Percentiles rank a stretch among this genome's conserved stretches.
These are phyloP conservation scores for Gliomastix tumulicola DNA, from an alignment of 2,329 filamentous ascomycete genomes.

Conservation along the genomic window DNA sequence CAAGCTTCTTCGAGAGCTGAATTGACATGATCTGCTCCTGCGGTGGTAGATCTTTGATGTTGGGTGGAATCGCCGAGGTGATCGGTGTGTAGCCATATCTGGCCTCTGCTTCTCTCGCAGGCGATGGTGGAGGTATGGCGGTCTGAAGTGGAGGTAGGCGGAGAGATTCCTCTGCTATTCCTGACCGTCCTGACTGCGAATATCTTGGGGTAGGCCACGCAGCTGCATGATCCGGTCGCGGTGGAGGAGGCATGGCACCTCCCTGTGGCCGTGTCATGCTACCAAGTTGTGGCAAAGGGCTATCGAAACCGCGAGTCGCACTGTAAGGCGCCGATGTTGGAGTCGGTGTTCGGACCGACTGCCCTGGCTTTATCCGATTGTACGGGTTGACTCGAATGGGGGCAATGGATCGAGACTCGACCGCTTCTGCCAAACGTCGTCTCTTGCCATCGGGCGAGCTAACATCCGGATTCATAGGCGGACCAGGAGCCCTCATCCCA, in stretches of 20 bases:
- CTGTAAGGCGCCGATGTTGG: no score
- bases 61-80: not conserved
- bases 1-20: conserved; percentile 68
- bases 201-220: conserved; percentile 4
- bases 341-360: no score
- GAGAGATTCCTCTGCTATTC: conserved; percentile 34
- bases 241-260: conserved; percentile 47
- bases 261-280: conserved; percentile 13
- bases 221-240: conserved; percentile 29
- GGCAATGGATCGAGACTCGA: no score
- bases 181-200: not conserved
- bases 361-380: no score
- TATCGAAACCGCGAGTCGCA: no score
- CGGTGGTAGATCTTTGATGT: no score
- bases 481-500: no score
- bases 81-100: conserved; percentile 2
- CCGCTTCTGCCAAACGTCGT: not conserved
- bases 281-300: conserved; percentile 19
- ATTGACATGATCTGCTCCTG: conserved; percentile 59
- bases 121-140: conserved; percentile 20
- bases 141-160: conserved; percentile 47
- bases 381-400: no score
- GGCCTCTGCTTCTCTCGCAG: conserved; percentile 12
- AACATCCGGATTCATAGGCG: no score
- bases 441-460: conserved; percentile 1